Base-by-base conservation (phyloP, 1,284 basidiomycete genomes). In the Paramarasmius palmivorus region DNA sequence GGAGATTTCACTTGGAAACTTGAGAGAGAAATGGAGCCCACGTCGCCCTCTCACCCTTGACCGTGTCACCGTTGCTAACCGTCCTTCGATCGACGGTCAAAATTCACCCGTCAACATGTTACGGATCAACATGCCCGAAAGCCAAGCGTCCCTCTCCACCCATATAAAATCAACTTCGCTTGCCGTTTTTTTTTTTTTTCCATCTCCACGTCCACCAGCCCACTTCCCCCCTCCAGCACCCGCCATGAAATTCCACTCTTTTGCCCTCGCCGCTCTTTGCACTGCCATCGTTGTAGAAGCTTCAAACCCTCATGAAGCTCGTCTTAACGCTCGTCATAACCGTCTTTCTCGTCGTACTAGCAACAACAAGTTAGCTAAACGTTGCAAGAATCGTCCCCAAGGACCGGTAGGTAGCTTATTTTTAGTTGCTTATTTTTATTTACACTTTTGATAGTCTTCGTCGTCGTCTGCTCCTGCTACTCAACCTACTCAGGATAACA, bases 261-360 rank as follows among this genome's bases (percentile, higher is more conserved):
- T 72, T 53, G 44, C 72, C 36, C 53, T 83, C 53, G 61, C 72
- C 53, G 55, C 75, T 55, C 65, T 82, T 56, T 64, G 71, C 52
- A 67, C 72, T 40, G 58, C 71, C 56, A 64, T 74, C 50, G 59
- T 70, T 35, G 74, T 69, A 44, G 65, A 71, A 34, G 79, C 78
- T 19, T 65, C 70, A 55, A 61, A 58, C 51, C 56, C 63, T 51
- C 71, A 25, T 35, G 48, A 76, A 52, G 62, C 65, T 38, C 69
- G 67, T 44, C 52, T 74, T 36, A 62, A 68, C 22, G 63, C 64
- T 50, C 73, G 70, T 46, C 44, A 63, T 67, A 34, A 57, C 62
- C 40, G 56, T 37, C 26, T 59, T 55, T 37, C 56, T 58, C 57
- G 67, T 12, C 6, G 29, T 6, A 6, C 29, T 32, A 32, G 29